Conservation (phyloP, 192 early-diverging fungal genomes). For the Podila epigama region DNA sequence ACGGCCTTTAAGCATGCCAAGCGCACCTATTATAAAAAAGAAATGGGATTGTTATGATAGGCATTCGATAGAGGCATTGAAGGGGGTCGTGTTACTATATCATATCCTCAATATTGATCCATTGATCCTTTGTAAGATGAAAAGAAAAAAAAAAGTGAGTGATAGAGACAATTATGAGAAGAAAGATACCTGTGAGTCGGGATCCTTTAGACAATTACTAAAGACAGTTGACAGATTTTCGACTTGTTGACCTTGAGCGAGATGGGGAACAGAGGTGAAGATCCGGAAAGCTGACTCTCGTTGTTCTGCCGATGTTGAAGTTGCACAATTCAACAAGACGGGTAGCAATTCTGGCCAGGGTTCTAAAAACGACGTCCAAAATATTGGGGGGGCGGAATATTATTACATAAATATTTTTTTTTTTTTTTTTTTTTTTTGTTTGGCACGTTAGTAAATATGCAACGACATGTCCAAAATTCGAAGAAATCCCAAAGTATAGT, state of each 20-base stretch:
- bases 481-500: too few species aligned
- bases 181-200: conserved; percentile 5
- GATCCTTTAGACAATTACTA: conserved; percentile 70
- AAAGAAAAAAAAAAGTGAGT: neutral
- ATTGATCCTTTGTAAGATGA: neutral
- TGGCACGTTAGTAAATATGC: too few species aligned
- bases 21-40: conserved; percentile 60
- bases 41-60: too few species aligned
- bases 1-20: conserved; percentile 79
- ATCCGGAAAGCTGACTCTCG: conserved; percentile 91
- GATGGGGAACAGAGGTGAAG: conserved; percentile 77
- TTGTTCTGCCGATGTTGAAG: conserved; percentile 71
- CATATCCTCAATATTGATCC: too few species aligned
- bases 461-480: too few species aligned
- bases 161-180: neutral
- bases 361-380: conserved; percentile 37
- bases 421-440: neutral
- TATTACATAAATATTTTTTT: neutral
- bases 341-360: conserved; percentile 84
- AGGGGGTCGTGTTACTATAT: too few species aligned
- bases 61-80: too few species aligned
- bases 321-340: conserved; percentile 78
- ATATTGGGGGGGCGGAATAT: neutral
- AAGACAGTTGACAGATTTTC: conserved; percentile 73
- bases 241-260: conserved; percentile 71